These are phyloP conservation scores for Pythium phragmitis DNA, from an alignment of 352 stramenopile species.

Conservation along the genomic window DNA sequence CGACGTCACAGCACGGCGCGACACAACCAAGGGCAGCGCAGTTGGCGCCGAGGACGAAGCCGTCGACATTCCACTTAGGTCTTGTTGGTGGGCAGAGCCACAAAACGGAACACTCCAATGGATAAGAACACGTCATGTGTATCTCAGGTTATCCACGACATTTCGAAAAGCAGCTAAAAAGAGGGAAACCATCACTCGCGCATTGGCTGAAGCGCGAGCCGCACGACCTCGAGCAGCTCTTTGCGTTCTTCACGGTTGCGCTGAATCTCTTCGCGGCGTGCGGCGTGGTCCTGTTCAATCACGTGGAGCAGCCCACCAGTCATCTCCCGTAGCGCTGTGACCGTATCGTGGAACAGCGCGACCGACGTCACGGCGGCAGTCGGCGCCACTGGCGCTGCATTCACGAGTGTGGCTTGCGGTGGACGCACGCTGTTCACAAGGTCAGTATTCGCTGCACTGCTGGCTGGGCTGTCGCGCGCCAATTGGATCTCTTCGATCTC, in stretches of 20 bases:
- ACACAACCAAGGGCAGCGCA: too few species aligned
- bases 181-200: too few species aligned
- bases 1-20: too few species aligned
- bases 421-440: too few species aligned
- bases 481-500: conserved; percentile 1
- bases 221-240: conserved; percentile 9
- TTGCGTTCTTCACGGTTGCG: conserved; percentile 7
- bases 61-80: too few species aligned
- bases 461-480: neutral
- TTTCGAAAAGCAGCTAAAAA: neutral
- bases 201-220: conserved; percentile 3
- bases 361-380: neutral
- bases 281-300: conserved; percentile 5
- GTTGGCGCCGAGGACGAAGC: too few species aligned
- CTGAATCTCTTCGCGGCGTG: conserved; percentile 6
- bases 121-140: too few species aligned
- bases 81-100: too few species aligned
- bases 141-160: too few species aligned
- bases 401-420: neutral
- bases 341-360: conserved; percentile 4
- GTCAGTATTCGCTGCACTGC: neutral
- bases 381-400: neutral
- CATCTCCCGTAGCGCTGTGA: conserved; percentile 5
- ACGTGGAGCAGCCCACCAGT: conserved; percentile 4
- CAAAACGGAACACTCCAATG: too few species aligned